phyloP scores from a whole-genome alignment of 1,139 yeast genomes.

The Saccharomyces hybrid region DNA sequence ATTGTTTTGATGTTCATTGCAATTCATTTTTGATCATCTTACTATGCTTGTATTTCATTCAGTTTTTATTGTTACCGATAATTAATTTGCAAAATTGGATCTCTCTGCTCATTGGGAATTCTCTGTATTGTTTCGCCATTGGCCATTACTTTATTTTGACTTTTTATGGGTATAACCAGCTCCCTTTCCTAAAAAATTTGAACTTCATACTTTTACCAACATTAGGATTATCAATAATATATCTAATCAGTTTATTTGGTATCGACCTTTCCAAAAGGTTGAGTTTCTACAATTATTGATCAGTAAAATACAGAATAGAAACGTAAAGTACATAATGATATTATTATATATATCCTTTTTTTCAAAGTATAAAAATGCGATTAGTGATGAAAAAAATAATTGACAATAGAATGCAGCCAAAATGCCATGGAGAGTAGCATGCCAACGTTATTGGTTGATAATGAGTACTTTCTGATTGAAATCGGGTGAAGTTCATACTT shows the following conservation, averaged over 20 bases:
- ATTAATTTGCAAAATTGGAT: conserved; percentile 57
- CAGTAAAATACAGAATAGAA: not conserved
- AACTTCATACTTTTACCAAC: conserved; percentile 50
- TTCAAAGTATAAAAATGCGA: not conserved
- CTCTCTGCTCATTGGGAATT: conserved; percentile 65
- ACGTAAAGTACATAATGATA: conserved; percentile 1
- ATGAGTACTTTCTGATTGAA: not conserved
- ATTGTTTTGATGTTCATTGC: conserved; percentile 89
- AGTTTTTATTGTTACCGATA: conserved; percentile 68
- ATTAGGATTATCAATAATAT: conserved; percentile 49
- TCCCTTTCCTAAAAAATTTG: conserved; percentile 67
- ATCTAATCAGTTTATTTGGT: conserved; percentile 55
- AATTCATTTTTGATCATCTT: conserved; percentile 78
- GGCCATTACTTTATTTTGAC: conserved; percentile 73
- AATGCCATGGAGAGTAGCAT: not conserved
- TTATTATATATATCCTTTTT: not conserved
- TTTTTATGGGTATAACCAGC: conserved; percentile 78
- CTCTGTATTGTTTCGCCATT: conserved; percentile 64
- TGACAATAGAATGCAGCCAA: not conserved
- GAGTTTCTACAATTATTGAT: conserved; percentile 19
- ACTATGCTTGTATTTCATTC: conserved; percentile 68
- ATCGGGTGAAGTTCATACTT: not conserved
- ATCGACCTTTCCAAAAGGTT: conserved; percentile 39
- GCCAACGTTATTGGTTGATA: not conserved
- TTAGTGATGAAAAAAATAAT: not conserved